Evolutionary conservation across 345 rosid genomes (phyloP).

Genomic region (Kandelia obovata): DNA sequence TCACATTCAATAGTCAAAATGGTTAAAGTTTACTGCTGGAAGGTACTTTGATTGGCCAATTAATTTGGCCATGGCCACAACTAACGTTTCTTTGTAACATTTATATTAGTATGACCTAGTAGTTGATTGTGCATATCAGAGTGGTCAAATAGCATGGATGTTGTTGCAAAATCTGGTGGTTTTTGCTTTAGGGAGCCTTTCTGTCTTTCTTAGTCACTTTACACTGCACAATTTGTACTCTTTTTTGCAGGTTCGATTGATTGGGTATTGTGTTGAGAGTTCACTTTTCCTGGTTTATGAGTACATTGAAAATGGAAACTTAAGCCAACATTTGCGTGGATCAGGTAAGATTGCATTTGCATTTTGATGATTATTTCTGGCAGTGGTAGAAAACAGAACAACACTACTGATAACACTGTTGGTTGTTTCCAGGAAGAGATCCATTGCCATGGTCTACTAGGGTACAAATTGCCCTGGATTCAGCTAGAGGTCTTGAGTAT

Average conservation of each 20-base stretch:
- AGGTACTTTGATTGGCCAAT: background rate
- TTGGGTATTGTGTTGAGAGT: slow-evolving; percentile 93
- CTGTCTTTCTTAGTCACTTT: too few relatives aligned
- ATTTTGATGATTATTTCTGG: background rate
- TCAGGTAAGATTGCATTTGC: slow-evolving; percentile 44
- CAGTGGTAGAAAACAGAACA: slow-evolving; percentile 8
- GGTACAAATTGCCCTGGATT: slow-evolving; percentile 94
- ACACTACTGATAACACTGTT: slow-evolving; percentile 8
- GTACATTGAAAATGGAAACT: slow-evolving; percentile 86
- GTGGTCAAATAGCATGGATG: background rate
- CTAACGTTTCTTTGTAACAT: too few relatives aligned
- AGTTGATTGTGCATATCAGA: background rate
- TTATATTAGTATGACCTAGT: background rate
- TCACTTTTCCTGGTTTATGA: slow-evolving; percentile 90
- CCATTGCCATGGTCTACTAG: slow-evolving; percentile 76
- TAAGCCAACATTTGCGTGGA: slow-evolving; percentile 85
- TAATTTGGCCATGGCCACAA: too few relatives aligned
- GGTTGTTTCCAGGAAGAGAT: slow-evolving; percentile 53
- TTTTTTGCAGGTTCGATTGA: slow-evolving; percentile 65
- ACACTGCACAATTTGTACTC: too few relatives aligned
- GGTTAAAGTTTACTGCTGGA: background rate
- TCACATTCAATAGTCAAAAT: too few relatives aligned
- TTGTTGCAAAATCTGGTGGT: background rate
- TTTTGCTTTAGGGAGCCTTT: background rate
- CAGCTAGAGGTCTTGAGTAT: slow-evolving; percentile 98